Conservation (phyloP, 73 alveolate genomes). For the Tetrahymena malaccensis region DNA sequence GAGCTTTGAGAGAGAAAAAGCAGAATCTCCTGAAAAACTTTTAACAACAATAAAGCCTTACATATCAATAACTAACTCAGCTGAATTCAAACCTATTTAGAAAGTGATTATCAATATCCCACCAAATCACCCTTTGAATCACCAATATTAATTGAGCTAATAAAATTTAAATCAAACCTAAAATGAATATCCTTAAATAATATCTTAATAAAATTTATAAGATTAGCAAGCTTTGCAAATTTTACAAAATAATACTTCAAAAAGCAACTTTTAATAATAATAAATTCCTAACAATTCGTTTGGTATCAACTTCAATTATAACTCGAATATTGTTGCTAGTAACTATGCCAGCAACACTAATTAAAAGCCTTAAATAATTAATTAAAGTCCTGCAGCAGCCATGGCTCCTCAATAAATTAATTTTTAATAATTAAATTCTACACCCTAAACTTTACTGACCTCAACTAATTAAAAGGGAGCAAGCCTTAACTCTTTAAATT, state of each 20-base stretch:
- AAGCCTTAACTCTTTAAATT: background rate
- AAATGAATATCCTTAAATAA: background rate
- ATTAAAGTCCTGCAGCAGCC: background rate
- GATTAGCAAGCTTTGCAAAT: background rate
- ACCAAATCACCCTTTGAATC: background rate
- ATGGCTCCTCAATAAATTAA: background rate
- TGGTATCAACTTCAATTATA: too few relatives aligned
- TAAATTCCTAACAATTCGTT: background rate
- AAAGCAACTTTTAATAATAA: too few relatives aligned
- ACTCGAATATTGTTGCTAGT: too few relatives aligned
- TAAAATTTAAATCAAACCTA: background rate
- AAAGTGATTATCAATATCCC: background rate
- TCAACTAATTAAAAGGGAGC: background rate
- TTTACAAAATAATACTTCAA: background rate
- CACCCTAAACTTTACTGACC: background rate
- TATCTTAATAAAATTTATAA: background rate
- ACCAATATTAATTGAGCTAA: background rate
- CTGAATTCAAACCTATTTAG: background rate
- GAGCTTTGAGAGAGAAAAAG: background rate
- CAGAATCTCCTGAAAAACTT: background rate
- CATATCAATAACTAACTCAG: background rate
- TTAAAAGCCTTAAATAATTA: background rate
- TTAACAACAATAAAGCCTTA: background rate
- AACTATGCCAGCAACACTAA: background rate
- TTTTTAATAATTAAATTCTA: background rate